These are phyloP conservation scores for Blastobotrys petasosporus DNA, from an alignment of 1,139 yeast species.

Conservation along the genomic window DNA sequence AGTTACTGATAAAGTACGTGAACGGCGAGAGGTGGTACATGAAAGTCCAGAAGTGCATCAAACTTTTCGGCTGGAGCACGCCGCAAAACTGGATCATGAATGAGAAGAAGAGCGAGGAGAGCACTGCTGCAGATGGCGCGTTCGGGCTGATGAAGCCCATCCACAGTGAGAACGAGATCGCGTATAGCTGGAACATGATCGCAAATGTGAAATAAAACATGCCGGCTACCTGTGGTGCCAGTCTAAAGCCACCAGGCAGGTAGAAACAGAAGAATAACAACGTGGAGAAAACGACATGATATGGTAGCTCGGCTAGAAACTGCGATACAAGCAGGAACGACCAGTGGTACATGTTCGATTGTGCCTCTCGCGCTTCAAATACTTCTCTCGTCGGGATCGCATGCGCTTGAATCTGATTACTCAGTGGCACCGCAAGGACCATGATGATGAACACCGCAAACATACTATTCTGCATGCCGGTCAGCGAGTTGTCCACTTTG, in stretches of 20 bases:
- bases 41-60: constrained; percentile 60
- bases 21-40: constrained; percentile 64
- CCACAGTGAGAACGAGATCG: constrained; percentile 49
- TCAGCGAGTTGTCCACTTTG: constrained; percentile 43
- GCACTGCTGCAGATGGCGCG: constrained; percentile 55
- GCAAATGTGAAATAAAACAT: constrained; percentile 48
- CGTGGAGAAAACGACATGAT: constrained; percentile 47
- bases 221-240: constrained; percentile 48
- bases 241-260: constrained; percentile 48
- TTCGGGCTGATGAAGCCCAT: constrained; percentile 55
- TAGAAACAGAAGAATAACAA: constrained; percentile 50
- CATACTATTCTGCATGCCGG: constrained; percentile 49
- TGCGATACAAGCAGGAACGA: constrained; percentile 49
- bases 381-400: constrained; percentile 52
- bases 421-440: constrained; percentile 47
- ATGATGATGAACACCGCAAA: constrained; percentile 48
- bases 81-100: constrained; percentile 55
- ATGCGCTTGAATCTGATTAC: constrained; percentile 53
- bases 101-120: constrained; percentile 47
- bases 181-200: constrained; percentile 52
- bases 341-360: constrained; percentile 65
- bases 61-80: constrained; percentile 50
- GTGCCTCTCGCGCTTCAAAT: constrained; percentile 57
- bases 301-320: constrained; percentile 50
- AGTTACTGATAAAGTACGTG: constrained; percentile 56